Percentiles rank a stretch among this genome's conserved stretches.
phyloP scores from a whole-genome alignment of 345 rosid species.

The Citrus cavaleriei region DNA sequence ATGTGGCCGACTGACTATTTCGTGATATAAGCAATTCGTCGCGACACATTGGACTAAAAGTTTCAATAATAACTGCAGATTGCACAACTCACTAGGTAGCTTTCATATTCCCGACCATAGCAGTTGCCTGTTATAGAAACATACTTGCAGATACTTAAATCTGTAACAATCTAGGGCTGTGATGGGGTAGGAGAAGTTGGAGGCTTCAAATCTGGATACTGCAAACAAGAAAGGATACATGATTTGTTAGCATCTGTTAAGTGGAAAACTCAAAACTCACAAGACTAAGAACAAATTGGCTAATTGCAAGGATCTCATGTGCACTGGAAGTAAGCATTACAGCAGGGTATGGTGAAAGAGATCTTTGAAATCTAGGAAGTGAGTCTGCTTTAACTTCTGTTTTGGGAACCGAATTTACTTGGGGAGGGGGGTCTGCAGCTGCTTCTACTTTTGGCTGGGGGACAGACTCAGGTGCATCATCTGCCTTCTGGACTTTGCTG shows the following conservation, averaged over 20 bases:
- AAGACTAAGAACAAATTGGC: background rate
- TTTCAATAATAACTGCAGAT: background rate
- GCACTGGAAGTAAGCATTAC: conserved; percentile 38
- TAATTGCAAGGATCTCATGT: background rate
- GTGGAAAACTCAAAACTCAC: background rate
- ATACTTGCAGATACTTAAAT: background rate
- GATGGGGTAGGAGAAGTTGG: conserved; percentile 91
- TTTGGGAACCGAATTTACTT: conserved; percentile 51
- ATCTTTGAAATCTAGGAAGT: conserved; percentile 42
- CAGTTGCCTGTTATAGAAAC: conserved; percentile 10
- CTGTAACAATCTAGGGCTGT: conserved; percentile 45
- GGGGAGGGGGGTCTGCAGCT: conserved; percentile 16
- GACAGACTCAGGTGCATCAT: conserved; percentile 8
- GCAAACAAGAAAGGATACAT: conserved; percentile 25
- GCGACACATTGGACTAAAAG: background rate
- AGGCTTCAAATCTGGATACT: conserved; percentile 98
- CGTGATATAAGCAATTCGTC: background rate
- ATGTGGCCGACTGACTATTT: background rate
- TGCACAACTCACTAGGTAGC: conserved; percentile 11
- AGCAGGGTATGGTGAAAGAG: conserved; percentile 83
- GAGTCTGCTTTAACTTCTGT: conserved; percentile 50
- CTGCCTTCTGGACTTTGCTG: conserved; percentile 24
- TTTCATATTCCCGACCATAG: background rate
- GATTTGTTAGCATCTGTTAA: conserved; percentile 3
- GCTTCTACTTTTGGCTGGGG: conserved; percentile 18